Conservation (phyloP, 2,329 filamentous ascomycete genomes). For the Penicillium capsulatum region DNA sequence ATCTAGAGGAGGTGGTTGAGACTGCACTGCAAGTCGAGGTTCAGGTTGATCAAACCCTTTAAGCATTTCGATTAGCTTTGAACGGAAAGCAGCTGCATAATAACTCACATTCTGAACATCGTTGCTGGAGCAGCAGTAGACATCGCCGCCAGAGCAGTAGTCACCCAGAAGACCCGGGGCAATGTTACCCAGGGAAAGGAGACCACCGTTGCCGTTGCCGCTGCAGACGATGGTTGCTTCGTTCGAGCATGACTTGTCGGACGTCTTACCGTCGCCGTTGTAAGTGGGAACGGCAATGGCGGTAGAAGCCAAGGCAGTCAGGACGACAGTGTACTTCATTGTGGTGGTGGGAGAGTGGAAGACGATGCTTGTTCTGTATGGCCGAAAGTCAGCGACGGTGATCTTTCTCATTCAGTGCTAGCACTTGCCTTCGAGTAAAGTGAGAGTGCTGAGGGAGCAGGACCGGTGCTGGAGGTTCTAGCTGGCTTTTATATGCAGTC, state of each 20-base stretch:
- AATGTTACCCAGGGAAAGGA: slow-evolving; percentile 15
- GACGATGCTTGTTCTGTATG: too few species aligned
- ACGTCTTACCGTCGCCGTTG: too few species aligned
- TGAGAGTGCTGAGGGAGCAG: too few species aligned
- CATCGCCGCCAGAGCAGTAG: slow-evolving; percentile 12
- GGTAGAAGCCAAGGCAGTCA: slow-evolving; percentile 1
- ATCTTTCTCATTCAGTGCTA: too few species aligned
- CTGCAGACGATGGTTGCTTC: slow-evolving; percentile 12
- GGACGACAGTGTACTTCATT: slow-evolving; percentile 9
- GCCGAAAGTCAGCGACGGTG: too few species aligned
- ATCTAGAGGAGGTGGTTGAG: slow-evolving; percentile 13
- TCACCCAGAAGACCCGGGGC: slow-evolving; percentile 11
- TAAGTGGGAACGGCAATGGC: slow-evolving; percentile 7
- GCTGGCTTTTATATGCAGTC: too few species aligned
- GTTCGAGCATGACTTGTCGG: slow-evolving; percentile 1
- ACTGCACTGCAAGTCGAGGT: slow-evolving; percentile 13
- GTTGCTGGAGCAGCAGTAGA: slow-evolving; percentile 13
- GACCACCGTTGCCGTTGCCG: slow-evolving; percentile 10
- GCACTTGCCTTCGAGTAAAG: too few species aligned
- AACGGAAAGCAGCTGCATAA: too few species aligned
- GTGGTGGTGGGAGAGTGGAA: too few species aligned
- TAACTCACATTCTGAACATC: background rate
- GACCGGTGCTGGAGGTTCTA: too few species aligned
- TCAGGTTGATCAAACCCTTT: slow-evolving; percentile 13
- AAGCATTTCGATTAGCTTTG: too few species aligned